Base-by-base conservation (phyloP, 2,329 filamentous ascomycete genomes). In the Aspergillus phoenicis region DNA sequence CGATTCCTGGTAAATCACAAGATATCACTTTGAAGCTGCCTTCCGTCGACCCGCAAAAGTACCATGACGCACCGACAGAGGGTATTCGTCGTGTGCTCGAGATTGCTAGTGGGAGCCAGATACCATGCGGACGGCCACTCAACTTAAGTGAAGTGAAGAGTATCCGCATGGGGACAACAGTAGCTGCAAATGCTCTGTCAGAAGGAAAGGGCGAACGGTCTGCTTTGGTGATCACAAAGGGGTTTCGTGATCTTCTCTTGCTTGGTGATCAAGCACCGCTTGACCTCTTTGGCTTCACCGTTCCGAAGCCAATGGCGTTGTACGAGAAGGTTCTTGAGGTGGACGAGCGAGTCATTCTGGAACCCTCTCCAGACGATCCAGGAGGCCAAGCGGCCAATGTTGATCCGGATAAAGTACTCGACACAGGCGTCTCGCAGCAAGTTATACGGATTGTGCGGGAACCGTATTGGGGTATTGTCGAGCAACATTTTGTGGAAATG, bases 91-190 rank as follows among this genome's bases (percentile, higher is more conserved):
- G 59, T 36, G 54, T 62, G 7, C 57, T 62, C 4, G 60, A 62
- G 33, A 62, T 57, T 6, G 60, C 52, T 4, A 26, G 26, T 10
- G 60, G 30, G 17, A 59, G 33, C 2, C 52, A 52, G 52, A 62
- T 62, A 52, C 60, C 60, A 13, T 52, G 33, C 39, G 57, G 57
- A 22, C 57, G 52, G 10, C 28, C 58, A 15, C 28, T 62, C 52
- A 62, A 65, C 53, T 66, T 24, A 52, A 62, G n/a, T n/a, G 53
- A 4, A 62, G 68, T n/a, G 66, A 66, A 43, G 61, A 28, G 57
- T 51, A 95, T 96, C 71, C 88, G 91, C 56, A 96, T 96, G 91
- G 92, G 92, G 49, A 96, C 92, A 2, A 96, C 92, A 0, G 92
- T 96, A 10, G 92, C 92, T 10, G 96, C 92, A 0, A 96, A 96